Conservation (phyloP, 2,329 filamentous ascomycete genomes). For the Leptosphaerulina australis region DNA sequence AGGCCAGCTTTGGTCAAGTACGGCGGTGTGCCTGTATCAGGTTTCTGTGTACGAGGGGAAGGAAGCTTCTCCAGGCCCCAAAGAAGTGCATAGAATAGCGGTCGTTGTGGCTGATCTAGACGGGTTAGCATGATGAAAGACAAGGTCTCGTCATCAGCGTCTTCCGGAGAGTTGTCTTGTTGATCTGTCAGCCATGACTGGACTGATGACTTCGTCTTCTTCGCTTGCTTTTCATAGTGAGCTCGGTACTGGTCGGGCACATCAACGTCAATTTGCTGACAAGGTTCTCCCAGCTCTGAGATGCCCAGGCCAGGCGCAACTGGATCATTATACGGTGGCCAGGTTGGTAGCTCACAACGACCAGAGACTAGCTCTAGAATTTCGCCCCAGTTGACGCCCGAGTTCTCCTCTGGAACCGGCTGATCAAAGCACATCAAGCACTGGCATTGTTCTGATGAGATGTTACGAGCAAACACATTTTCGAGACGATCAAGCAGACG, state of each 20-base stretch:
- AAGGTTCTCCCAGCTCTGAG: constrained; percentile 59
- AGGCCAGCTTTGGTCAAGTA: constrained; percentile 76
- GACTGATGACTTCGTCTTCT: constrained; percentile 89
- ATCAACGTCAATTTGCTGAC: constrained; percentile 86
- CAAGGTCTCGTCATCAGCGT: constrained; percentile 92
- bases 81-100: constrained; percentile 81
- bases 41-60: constrained; percentile 70
- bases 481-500: constrained; percentile 88
- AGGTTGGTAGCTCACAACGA: constrained; percentile 79
- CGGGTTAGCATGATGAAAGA: constrained; percentile 93
- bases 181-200: constrained; percentile 88
- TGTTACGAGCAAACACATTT: constrained; percentile 90
- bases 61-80: constrained; percentile 61
- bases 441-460: constrained; percentile 82
- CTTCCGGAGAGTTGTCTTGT: constrained; percentile 78
- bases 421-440: constrained; percentile 79
- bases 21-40: constrained; percentile 66
- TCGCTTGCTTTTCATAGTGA: constrained; percentile 88
- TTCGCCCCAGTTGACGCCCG: constrained; percentile 91
- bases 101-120: constrained; percentile 74
- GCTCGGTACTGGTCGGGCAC: constrained; percentile 92
- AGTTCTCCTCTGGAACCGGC: constrained; percentile 51
- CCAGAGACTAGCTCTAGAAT: constrained; percentile 92
- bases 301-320: constrained; percentile 64
- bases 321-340: constrained; percentile 77